These are phyloP conservation scores for Fusarium sp. DNA, from an alignment of 2,329 filamentous ascomycete genomes.

Conservation along the genomic window DNA sequence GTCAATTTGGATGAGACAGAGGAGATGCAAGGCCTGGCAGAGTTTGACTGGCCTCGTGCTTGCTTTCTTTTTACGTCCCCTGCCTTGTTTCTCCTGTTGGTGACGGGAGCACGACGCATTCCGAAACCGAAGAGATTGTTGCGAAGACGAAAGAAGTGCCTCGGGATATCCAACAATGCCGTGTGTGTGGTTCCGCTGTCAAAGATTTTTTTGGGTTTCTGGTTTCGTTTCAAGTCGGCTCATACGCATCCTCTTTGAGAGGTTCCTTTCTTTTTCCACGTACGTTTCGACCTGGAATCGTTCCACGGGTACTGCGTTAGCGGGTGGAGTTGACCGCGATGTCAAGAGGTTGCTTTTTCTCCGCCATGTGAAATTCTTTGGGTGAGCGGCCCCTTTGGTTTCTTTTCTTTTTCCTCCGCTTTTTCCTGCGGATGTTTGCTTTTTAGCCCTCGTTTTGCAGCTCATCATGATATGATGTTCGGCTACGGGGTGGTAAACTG, in stretches of 20 bases:
- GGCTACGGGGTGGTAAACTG: neutral
- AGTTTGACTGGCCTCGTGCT: neutral
- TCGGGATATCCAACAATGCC: neutral
- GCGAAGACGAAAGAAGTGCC: neutral
- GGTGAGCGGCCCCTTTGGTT: conserved; percentile 2
- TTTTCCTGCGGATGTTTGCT: conserved; percentile 1
- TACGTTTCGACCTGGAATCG: conserved; percentile 40
- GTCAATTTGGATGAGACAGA: conserved; percentile 20
- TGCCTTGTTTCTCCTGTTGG: neutral
- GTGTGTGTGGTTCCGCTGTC: conserved; percentile 4
- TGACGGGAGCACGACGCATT: neutral
- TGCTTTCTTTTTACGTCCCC: conserved; percentile 1
- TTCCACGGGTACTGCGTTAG: conserved; percentile 37
- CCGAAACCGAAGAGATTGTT: neutral
- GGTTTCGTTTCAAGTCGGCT: conserved; percentile 34
- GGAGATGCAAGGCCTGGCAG: conserved; percentile 2
- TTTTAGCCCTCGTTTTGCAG: neutral
- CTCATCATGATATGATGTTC: conserved; percentile 10
- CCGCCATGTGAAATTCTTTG: conserved; percentile 16
- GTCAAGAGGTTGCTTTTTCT: conserved; percentile 29
- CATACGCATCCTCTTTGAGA: conserved; percentile 22
- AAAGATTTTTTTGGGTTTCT: conserved; percentile 19
- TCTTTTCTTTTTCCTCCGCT: conserved; percentile 3
- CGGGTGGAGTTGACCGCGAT: conserved; percentile 18
- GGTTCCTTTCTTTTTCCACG: conserved; percentile 38